Percentiles rank a stretch among this genome's conserved stretches.
Evolutionary conservation across 129 eudicot genomes (phyloP).

Genomic region (Helichrysum umbraculigerum): DNA sequence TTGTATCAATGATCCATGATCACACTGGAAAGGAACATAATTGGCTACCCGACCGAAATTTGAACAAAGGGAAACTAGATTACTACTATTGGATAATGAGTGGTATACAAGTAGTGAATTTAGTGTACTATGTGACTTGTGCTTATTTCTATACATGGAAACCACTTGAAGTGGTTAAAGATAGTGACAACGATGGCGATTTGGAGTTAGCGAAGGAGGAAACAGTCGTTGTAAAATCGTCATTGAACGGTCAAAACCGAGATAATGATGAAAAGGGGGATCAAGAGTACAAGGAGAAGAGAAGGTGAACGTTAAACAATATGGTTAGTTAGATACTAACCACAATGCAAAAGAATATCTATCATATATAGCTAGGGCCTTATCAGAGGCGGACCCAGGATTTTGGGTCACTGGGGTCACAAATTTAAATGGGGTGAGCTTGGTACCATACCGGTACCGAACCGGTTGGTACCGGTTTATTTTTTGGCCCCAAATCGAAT

Average conservation of each 20-base stretch:
- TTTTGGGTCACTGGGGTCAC: too few species aligned
- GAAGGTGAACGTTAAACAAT: constrained; percentile 27
- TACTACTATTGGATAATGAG: constrained; percentile 74
- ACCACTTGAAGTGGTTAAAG: constrained; percentile 51
- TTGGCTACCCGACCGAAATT: constrained; percentile 85
- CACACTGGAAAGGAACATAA: constrained; percentile 57
- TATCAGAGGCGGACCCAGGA: too few species aligned
- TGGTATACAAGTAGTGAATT: constrained; percentile 61
- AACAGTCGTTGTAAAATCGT: background rate
- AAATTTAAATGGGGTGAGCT: too few species aligned
- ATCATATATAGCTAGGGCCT: background rate
- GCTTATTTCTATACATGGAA: constrained; percentile 57
- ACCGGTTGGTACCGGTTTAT: too few species aligned
- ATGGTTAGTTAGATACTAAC: constrained; percentile 8
- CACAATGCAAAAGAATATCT: constrained; percentile 2
- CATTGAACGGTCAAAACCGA: constrained; percentile 23
- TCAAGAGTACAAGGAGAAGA: constrained; percentile 22
- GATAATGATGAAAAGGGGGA: constrained; percentile 14
- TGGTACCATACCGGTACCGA: too few species aligned
- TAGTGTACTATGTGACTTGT: constrained; percentile 57
- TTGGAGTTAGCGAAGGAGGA: constrained; percentile 50
- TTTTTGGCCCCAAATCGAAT: too few species aligned
- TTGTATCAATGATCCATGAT: constrained; percentile 70
- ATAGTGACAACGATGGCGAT: constrained; percentile 40
- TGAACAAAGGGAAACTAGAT: constrained; percentile 75